These are phyloP conservation scores for Rhizopus sp. DNA, from an alignment of 371 early-diverging fungal genomes.

Conservation along the genomic window DNA sequence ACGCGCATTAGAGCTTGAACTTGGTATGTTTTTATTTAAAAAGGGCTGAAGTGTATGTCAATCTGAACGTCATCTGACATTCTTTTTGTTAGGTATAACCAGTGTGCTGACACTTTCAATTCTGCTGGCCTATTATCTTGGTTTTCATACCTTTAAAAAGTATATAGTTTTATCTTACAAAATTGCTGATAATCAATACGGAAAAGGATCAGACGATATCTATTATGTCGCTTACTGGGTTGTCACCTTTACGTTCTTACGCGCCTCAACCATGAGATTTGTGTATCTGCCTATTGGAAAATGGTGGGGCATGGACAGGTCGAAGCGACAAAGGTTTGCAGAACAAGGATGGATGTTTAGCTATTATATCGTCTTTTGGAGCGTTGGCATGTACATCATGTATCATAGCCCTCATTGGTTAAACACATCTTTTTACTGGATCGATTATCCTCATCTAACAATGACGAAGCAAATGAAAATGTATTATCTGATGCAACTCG, in stretches of 20 bases:
- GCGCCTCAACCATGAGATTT: conserved; percentile 62
- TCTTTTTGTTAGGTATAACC: conserved; percentile 1
- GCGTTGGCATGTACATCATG: conserved; percentile 60
- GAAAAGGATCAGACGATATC: conserved; percentile 55
- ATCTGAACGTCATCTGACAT: neutral
- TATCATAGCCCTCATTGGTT: conserved; percentile 72
- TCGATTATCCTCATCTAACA: conserved; percentile 67
- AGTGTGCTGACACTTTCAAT: neutral
- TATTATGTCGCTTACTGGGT: conserved; percentile 69
- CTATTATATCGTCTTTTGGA: conserved; percentile 63
- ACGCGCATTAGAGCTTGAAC: conserved; percentile 2
- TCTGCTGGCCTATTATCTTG: neutral
- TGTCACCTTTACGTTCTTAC: conserved; percentile 69
- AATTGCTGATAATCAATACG: conserved; percentile 1
- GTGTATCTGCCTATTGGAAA: conserved; percentile 61
- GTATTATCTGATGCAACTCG: conserved; percentile 80
- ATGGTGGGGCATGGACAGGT: conserved; percentile 48
- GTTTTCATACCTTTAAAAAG: neutral
- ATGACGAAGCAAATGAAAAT: conserved; percentile 60
- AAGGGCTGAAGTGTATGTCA: neutral
- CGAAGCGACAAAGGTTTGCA: conserved; percentile 64
- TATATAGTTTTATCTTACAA: conserved; percentile 1
- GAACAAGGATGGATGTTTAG: conserved; percentile 65
- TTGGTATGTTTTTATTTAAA: neutral
- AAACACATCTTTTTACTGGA: conserved; percentile 69